Conservation (phyloP, 1,284 basidiomycete species). For the Omphalotus olearius region DNA sequence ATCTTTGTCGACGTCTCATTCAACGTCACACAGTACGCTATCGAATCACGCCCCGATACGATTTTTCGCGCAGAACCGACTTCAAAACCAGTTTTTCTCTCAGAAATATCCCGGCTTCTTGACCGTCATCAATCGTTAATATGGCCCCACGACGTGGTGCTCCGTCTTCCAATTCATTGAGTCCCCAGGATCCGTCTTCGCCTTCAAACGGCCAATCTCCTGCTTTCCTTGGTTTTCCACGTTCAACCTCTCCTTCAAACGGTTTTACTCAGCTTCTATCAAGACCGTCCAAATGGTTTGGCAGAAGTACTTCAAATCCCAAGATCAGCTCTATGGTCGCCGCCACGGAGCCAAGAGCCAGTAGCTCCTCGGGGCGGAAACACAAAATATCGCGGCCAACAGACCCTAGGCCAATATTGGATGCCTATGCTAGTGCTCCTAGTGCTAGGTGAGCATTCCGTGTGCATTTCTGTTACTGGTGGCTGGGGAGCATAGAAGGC, state of each 20-base stretch:
- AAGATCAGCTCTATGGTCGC: slow-evolving; percentile 24
- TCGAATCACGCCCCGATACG: not conserved
- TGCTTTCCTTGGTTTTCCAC: slow-evolving; percentile 24
- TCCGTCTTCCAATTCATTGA: slow-evolving; percentile 26
- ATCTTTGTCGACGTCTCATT: not conserved
- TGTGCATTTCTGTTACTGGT: not conserved
- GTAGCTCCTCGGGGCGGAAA: slow-evolving; percentile 55
- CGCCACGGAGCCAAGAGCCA: slow-evolving; percentile 43
- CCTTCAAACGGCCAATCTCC: slow-evolving; percentile 26
- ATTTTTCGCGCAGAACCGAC: not conserved
- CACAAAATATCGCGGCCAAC: slow-evolving; percentile 79
- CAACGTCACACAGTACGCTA: slow-evolving; percentile 2
- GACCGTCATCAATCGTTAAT: slow-evolving; percentile 3
- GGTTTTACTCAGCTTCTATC: slow-evolving; percentile 39
- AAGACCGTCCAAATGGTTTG: slow-evolving; percentile 42
- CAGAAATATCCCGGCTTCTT: not conserved
- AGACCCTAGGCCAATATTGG: slow-evolving; percentile 69
- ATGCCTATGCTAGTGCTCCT: slow-evolving; percentile 36
- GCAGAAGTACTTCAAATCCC: slow-evolving; percentile 35
- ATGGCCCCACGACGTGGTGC: slow-evolving; percentile 34
- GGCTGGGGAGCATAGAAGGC: not conserved
- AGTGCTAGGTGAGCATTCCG: slow-evolving; percentile 43
- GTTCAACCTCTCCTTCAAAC: slow-evolving; percentile 37
- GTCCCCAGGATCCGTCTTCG: slow-evolving; percentile 27
- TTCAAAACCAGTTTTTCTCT: not conserved